Percentiles rank a stretch among this genome's conserved stretches.
These are phyloP conservation scores for Plasmodium chabaudi DNA, from an alignment of 169 alveolate species.

Conservation along the genomic window DNA sequence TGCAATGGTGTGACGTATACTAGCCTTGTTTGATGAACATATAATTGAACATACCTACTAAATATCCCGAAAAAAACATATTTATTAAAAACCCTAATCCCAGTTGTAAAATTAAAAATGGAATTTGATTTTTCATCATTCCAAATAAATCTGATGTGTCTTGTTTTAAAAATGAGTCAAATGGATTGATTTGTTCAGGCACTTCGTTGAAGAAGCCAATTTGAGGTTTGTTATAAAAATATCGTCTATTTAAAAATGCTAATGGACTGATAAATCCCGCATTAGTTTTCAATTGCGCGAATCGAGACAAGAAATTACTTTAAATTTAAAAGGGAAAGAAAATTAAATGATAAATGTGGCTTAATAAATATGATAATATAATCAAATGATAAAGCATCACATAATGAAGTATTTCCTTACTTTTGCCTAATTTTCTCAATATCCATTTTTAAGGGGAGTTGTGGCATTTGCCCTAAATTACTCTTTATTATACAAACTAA, in stretches of 20 bases:
- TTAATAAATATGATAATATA: too few species aligned
- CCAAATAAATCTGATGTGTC: conserved; percentile 82
- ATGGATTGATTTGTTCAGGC: conserved; percentile 46
- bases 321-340: neutral
- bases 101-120: conserved; percentile 84
- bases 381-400: too few species aligned
- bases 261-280: conserved; percentile 34
- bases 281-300: conserved; percentile 22
- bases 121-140: conserved; percentile 86
- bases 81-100: conserved; percentile 86
- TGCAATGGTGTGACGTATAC: neutral
- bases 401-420: conserved; percentile 14
- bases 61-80: conserved; percentile 84
- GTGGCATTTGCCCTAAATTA: conserved; percentile 61
- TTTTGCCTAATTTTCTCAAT: conserved; percentile 56
- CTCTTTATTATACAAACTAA: conserved; percentile 77
- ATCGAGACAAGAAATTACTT: conserved; percentile 46
- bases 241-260: conserved; percentile 37
- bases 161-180: conserved; percentile 62
- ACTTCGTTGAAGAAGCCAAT: conserved; percentile 60
- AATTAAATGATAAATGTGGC: too few species aligned
- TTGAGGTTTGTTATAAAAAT: conserved; percentile 53
- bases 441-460: conserved; percentile 54
- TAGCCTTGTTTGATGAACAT: neutral
- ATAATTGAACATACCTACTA: conserved; percentile 78